Base-by-base conservation (phyloP, 2,329 filamentous ascomycete species). In the Aspergillus sojae region DNA sequence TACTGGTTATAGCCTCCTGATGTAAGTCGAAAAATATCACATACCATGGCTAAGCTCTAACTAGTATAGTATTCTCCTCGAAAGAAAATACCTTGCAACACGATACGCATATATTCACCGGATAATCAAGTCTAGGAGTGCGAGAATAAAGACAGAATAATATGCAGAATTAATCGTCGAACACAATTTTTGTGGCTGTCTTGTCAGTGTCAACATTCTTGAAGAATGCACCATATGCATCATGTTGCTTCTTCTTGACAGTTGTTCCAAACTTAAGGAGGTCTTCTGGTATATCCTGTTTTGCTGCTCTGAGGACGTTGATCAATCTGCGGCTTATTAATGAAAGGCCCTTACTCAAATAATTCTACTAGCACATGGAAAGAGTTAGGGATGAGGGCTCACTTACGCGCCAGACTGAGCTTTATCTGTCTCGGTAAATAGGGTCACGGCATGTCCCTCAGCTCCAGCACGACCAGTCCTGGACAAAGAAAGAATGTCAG, bases 161-260 rank as follows among this genome's bases (percentile, higher is more conserved):
- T 60, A 36, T 32, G 48, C 26, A 60, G 54, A 64, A 57, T 74
- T 66, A 81, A 67, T 82, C 79, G 74, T 96, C 93, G 82, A 97
- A 97, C 54, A 88, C 94, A 76, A 97, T 96, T 84, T 97, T 97
- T 62, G 91, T 95, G 32, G 92, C 89, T 78, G 91, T 90, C 80
- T 94, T 91, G 77, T 86, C 92, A 78, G 89, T 89, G 71, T 92
- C 91, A 10, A 92, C 89, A 71, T 97, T 93, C 80, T 95, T 97
- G 85, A 91, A 97, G 77, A 98, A 98, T 36, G 93, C 93, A 62
- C 95, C 95, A 75, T 98, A 99, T 55, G 92, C 91, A 74, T 93
- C 91, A 81, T 99, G 95, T 56, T 89, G 87, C 93, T 98, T 98
- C 88, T 96, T 97, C 88, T 98, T 99, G 58, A 99, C 95, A 0